These are phyloP conservation scores for Parmelia sp. DNA, from an alignment of 495 filamentous ascomycete genomes.

Conservation along the genomic window DNA sequence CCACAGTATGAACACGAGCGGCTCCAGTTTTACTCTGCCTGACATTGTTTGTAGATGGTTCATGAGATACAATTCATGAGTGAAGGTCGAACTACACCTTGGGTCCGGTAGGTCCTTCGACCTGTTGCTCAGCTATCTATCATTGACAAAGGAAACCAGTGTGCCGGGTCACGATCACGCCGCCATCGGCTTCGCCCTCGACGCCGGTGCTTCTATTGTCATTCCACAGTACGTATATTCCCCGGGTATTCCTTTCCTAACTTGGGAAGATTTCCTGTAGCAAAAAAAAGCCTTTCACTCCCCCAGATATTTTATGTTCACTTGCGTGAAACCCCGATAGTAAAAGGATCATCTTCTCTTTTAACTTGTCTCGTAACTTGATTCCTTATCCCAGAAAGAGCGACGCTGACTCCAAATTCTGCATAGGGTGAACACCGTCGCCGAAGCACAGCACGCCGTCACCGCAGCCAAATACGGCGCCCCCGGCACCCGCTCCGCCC, in stretches of 20 bases:
- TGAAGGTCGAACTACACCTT: constrained; percentile 36
- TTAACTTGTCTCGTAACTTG: too few relatives aligned
- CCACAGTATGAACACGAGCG: constrained; percentile 23
- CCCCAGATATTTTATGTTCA: too few relatives aligned
- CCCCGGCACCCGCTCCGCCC: constrained; percentile 39
- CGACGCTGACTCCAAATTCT: too few relatives aligned
- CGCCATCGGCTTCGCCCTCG: constrained; percentile 42
- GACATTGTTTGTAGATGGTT: constrained; percentile 30
- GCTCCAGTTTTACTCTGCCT: not conserved
- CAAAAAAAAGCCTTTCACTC: too few relatives aligned
- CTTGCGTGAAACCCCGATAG: too few relatives aligned
- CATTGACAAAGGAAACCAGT: constrained; percentile 18
- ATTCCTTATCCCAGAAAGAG: too few relatives aligned
- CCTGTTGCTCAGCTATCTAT: not conserved
- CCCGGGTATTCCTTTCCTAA: too few relatives aligned
- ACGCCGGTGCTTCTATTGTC: constrained; percentile 41
- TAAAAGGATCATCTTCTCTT: too few relatives aligned
- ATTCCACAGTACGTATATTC: too few relatives aligned
- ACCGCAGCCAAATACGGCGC: constrained; percentile 45
- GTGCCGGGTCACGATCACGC: constrained; percentile 44
- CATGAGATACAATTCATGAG: constrained; percentile 40
- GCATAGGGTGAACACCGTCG: constrained; percentile 44
- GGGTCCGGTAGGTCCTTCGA: constrained; percentile 28
- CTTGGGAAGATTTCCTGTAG: too few relatives aligned
- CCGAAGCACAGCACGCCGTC: constrained; percentile 39